These are phyloP conservation scores for Rosa chinensis DNA, from an alignment of 306 rosid species.

Conservation along the genomic window DNA sequence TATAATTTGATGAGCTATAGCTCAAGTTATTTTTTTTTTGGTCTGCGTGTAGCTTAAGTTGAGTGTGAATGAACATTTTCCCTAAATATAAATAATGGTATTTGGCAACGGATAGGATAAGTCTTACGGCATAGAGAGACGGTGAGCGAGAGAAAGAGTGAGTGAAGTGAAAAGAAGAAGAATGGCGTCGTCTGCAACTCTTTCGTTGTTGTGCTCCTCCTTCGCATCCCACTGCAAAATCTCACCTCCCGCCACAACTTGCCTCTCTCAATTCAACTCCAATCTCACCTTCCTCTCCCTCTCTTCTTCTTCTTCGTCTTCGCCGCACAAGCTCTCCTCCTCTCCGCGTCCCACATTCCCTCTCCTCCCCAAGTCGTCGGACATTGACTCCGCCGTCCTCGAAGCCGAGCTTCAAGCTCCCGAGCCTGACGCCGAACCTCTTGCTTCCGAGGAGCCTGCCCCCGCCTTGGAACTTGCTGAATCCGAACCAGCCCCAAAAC, in stretches of 20 bases:
- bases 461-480: constrained; percentile 28
- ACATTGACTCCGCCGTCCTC: constrained; percentile 30
- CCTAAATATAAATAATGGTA: too few relatives aligned
- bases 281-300: constrained; percentile 35
- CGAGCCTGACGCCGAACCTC: constrained; percentile 18
- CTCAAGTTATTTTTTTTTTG: too few relatives aligned
- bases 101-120: constrained; percentile 14
- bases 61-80: too few relatives aligned
- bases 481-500: constrained; percentile 37
- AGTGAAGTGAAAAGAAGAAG: neutral
- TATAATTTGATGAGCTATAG: too few relatives aligned
- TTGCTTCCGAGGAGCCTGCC: constrained; percentile 18
- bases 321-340: constrained; percentile 37
- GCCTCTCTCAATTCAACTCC: constrained; percentile 24
- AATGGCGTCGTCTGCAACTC: constrained; percentile 84
- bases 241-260: constrained; percentile 25
- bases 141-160: neutral
- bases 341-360: constrained; percentile 43
- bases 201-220: constrained; percentile 55
- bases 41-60: too few relatives aligned
- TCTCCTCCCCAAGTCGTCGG: constrained; percentile 48
- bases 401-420: constrained; percentile 5
- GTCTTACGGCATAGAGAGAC: neutral
- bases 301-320: constrained; percentile 44
- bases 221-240: constrained; percentile 54